Evolutionary conservation across 2,329 filamentous ascomycete species (phyloP).

Genomic region (Sporothrix globosa): DNA sequence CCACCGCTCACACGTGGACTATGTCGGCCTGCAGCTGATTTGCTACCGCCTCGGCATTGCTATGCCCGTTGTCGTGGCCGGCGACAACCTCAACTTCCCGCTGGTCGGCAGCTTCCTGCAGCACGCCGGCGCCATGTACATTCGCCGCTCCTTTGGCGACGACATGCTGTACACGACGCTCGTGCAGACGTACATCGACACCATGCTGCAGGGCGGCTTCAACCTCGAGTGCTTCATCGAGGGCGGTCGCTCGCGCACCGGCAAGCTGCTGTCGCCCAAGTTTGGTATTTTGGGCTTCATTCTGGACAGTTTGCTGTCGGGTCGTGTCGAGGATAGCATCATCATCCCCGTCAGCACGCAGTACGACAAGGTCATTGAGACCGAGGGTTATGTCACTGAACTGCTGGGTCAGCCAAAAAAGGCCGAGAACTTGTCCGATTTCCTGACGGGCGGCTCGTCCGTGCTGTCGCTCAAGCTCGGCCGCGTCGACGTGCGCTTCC

Average conservation of each 20-base stretch:
- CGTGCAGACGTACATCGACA: conserved; percentile 97
- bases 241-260: conserved; percentile 87
- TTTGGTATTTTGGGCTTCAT: conserved; percentile 94
- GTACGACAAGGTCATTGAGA: conserved; percentile 99
- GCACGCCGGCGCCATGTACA: conserved; percentile 97
- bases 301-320: conserved; percentile 84
- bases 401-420: conserved; percentile 91
- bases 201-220: conserved; percentile 82
- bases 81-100: conserved; percentile 95
- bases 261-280: conserved; percentile 90
- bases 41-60: conserved; percentile 91
- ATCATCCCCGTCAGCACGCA: conserved; percentile 96
- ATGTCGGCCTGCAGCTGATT: conserved; percentile 91
- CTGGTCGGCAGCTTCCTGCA: conserved; percentile 88
- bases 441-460: conserved; percentile 81
- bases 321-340: conserved; percentile 84
- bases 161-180: conserved; percentile 87
- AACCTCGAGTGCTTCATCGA: conserved; percentile 99
- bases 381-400: conserved; percentile 94
- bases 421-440: conserved; percentile 89
- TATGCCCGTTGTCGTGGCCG: conserved; percentile 87
- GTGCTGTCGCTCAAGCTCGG: conserved; percentile 87
- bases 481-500: conserved; percentile 91
- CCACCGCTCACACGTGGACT: conserved; percentile 94
- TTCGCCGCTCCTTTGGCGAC: conserved; percentile 87